phyloP scores from a whole-genome alignment of 73 alveolate genomes.

The Durusdinium trenchii region DNA sequence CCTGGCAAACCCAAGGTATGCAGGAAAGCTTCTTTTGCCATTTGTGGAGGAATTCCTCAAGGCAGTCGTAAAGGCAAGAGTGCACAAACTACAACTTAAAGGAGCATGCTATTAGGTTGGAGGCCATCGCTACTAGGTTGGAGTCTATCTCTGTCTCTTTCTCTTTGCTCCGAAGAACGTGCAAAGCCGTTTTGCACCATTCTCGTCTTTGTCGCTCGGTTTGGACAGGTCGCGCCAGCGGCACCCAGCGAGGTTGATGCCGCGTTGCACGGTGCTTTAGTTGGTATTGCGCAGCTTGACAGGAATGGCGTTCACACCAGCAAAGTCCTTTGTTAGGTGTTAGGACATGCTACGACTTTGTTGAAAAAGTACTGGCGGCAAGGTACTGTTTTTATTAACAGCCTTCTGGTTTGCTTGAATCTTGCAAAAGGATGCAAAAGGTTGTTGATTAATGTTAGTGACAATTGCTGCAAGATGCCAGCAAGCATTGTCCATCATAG shows the following conservation, averaged over 20 bases:
- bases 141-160: not conserved
- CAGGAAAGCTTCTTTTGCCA: conserved; percentile 75
- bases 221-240: conserved; percentile 56
- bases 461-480: not conserved
- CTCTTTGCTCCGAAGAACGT: not conserved
- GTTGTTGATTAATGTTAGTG: not conserved
- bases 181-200: no score
- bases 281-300: conserved; percentile 64
- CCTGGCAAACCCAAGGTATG: conserved; percentile 35
- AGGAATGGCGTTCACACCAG: no score
- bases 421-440: not conserved
- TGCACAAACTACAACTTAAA: not conserved
- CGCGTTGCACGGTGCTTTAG: conserved; percentile 55
- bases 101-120: not conserved
- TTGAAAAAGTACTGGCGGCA: no score
- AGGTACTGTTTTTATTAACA: no score
- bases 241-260: conserved; percentile 91
- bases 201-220: not conserved
- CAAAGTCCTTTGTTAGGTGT: no score
- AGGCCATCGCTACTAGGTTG: not conserved
- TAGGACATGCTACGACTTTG: no score
- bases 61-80: conserved; percentile 33
- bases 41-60: conserved; percentile 63
- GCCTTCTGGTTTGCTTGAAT: not conserved
- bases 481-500: not conserved